These are phyloP conservation scores for Mallotus repandus DNA, from an alignment of 441 rosid genomes.

Conservation along the genomic window DNA sequence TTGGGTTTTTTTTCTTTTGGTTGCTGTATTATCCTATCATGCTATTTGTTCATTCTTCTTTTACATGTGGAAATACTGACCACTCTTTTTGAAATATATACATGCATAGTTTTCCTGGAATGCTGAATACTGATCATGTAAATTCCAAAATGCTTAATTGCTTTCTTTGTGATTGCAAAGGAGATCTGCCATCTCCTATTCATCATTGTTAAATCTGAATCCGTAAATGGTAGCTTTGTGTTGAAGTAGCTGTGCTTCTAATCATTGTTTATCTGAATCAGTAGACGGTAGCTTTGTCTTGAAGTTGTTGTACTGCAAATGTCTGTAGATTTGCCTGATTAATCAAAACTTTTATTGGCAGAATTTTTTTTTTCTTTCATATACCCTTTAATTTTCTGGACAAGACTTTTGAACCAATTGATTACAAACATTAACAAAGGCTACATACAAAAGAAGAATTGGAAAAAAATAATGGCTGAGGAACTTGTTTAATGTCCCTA, in stretches of 20 bases:
- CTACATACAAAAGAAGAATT: conserved; percentile 53
- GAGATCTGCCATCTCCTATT: background rate
- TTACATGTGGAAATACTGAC: conserved; percentile 21
- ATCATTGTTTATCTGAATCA: background rate
- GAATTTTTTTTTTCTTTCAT: conserved; percentile 8
- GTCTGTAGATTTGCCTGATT: background rate
- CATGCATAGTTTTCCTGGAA: conserved; percentile 17
- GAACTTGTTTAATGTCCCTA: conserved; percentile 36
- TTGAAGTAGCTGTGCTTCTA: too few species aligned
- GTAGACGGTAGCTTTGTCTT: background rate
- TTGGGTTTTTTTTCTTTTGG: conserved; percentile 23
- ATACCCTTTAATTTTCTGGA: conserved; percentile 22
- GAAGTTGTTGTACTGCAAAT: background rate
- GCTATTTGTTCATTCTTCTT: conserved; percentile 36
- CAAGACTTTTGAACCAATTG: conserved; percentile 18
- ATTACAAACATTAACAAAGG: conserved; percentile 33
- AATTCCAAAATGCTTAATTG: conserved; percentile 18
- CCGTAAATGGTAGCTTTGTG: too few species aligned
- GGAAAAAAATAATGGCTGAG: conserved; percentile 12
- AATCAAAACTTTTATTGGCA: background rate
- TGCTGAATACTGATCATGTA: conserved; percentile 27
- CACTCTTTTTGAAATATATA: conserved; percentile 26
- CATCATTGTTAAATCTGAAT: background rate
- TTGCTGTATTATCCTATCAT: conserved; percentile 28
- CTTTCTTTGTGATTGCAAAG: conserved; percentile 2